Percentiles rank a stretch among this genome's conserved stretches.
These are phyloP conservation scores for Jatropha multifida DNA, from an alignment of 441 rosid genomes.

Conservation along the genomic window DNA sequence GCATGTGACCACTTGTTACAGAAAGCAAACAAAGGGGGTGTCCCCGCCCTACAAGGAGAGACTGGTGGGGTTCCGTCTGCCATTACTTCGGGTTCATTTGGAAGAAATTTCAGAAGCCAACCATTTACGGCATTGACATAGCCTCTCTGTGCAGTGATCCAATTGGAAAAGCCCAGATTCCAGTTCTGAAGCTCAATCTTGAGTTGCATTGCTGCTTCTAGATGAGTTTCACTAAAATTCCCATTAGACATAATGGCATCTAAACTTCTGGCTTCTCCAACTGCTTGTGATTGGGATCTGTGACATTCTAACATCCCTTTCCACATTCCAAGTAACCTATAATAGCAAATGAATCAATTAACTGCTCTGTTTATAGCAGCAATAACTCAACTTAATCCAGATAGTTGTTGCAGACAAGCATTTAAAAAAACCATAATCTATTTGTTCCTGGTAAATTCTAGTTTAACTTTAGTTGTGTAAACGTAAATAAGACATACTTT, in stretches of 20 bases:
- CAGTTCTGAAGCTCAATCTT: conserved; percentile 71
- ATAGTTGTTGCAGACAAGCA: too few relatives aligned
- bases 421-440: too few relatives aligned
- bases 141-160: conserved; percentile 71
- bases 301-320: conserved; percentile 80
- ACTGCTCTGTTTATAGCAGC: too few relatives aligned
- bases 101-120: conserved; percentile 80
- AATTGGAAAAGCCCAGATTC: conserved; percentile 58
- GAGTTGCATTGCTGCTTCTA: conserved; percentile 61
- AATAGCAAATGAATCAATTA: not conserved
- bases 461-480: not conserved
- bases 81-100: conserved; percentile 62
- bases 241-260: conserved; percentile 52
- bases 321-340: conserved; percentile 88
- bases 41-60: conserved; percentile 65
- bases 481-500: conserved; percentile 45
- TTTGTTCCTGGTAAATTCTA: not conserved
- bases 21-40: conserved; percentile 71
- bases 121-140: conserved; percentile 63
- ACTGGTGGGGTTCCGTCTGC: conserved; percentile 55
- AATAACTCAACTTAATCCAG: too few relatives aligned
- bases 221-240: conserved; percentile 51
- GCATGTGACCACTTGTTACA: conserved; percentile 84
- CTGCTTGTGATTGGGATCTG: conserved; percentile 57
- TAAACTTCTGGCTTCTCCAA: conserved; percentile 57